Percentiles rank a stretch among this genome's conserved stretches.
These are phyloP conservation scores for Dipsacomyces acuminosporus DNA, from an alignment of 371 early-diverging fungal genomes.

Conservation along the genomic window DNA sequence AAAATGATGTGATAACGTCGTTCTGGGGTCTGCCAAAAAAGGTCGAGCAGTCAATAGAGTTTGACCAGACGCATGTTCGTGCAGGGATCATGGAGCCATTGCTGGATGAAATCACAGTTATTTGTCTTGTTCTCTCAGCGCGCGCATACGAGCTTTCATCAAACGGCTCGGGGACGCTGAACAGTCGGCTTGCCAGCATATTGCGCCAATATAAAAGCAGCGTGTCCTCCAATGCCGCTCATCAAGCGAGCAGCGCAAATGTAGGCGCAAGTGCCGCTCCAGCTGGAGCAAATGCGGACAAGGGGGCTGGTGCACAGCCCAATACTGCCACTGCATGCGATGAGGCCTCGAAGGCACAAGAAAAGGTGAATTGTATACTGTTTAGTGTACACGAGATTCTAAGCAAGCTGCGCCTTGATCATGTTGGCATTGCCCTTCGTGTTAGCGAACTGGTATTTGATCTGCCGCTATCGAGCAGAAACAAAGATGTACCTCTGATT, in stretches of 20 bases:
- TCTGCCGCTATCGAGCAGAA: conserved; percentile 29
- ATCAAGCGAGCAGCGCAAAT: background rate
- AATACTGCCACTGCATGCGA: background rate
- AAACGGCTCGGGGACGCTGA: conserved; percentile 25
- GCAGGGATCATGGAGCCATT: conserved; percentile 35
- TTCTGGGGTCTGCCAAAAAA: conserved; percentile 45
- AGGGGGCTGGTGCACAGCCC: background rate
- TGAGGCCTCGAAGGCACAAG: conserved; percentile 8
- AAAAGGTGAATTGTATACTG: conserved; percentile 26
- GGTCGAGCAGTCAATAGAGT: conserved; percentile 32
- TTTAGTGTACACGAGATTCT: conserved; percentile 38
- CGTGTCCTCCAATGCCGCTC: background rate
- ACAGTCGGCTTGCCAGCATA: conserved; percentile 19
- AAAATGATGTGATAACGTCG: conserved; percentile 41
- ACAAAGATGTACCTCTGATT: background rate
- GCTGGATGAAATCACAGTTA: conserved; percentile 30
- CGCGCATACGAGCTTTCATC: conserved; percentile 12
- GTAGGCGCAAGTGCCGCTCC: background rate
- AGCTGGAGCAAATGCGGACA: background rate
- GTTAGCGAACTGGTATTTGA: conserved; percentile 36
- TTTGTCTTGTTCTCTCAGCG: conserved; percentile 17
- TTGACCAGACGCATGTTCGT: conserved; percentile 35
- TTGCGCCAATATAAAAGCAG: conserved; percentile 11
- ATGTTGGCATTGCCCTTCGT: conserved; percentile 29
- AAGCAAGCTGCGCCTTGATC: conserved; percentile 42